Evolutionary conservation across 2,329 filamentous ascomycete species (phyloP).

Genomic region (Pseudocercospora pini-densiflorae): DNA sequence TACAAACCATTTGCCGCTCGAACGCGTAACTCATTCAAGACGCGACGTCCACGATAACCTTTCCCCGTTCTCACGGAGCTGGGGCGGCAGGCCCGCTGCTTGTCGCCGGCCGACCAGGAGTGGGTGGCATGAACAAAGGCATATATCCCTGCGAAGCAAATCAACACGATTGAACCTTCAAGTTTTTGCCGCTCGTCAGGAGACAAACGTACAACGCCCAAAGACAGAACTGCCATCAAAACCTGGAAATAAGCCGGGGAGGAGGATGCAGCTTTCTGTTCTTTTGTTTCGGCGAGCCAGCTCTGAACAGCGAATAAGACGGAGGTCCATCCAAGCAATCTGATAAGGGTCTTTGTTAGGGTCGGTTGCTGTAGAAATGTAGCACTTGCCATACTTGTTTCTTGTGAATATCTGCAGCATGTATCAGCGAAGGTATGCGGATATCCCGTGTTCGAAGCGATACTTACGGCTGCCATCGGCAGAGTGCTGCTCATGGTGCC

Average conservation of each 20-base stretch:
- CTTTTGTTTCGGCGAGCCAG: constrained; percentile 77
- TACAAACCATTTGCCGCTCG: not conserved
- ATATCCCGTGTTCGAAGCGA: constrained; percentile 13
- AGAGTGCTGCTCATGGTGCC: constrained; percentile 75
- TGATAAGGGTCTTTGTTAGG: constrained; percentile 40
- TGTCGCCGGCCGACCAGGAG: constrained; percentile 23
- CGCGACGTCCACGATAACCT: constrained; percentile 4
- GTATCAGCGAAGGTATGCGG: constrained; percentile 1
- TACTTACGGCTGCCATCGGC: constrained; percentile 83
- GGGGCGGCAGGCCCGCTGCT: constrained; percentile 2
- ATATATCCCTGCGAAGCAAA: constrained; percentile 59
- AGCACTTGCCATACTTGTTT: constrained; percentile 67
- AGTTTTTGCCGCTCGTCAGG: not conserved
- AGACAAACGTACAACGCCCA: constrained; percentile 48
- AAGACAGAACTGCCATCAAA: constrained; percentile 68
- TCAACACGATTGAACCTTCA: constrained; percentile 39
- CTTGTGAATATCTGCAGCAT: constrained; percentile 76
- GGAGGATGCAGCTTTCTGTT: constrained; percentile 61
- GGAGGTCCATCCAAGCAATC: constrained; percentile 71
- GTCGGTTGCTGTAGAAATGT: not conserved
- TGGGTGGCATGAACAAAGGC: constrained; percentile 66
- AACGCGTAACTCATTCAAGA: not conserved
- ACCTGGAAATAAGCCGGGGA: constrained; percentile 78
- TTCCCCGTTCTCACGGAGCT: not conserved
- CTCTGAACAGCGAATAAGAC: constrained; percentile 75